Evolutionary conservation across 1,284 basidiomycete genomes (phyloP).

Genomic region (Moesziomyces antarcticus): DNA sequence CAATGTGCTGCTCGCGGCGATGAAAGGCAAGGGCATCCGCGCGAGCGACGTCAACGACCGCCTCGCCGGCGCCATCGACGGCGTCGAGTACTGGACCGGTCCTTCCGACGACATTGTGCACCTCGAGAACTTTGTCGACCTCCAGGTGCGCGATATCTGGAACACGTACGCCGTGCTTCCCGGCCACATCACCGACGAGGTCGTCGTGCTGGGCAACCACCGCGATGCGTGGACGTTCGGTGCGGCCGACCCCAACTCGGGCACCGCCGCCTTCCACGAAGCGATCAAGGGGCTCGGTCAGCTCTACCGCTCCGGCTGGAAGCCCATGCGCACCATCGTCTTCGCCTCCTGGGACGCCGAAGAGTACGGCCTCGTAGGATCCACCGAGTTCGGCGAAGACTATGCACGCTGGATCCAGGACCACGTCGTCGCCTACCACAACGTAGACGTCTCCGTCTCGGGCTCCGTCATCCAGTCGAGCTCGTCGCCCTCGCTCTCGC

Average conservation of each 20-base stretch:
- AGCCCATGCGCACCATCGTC: conserved; percentile 85
- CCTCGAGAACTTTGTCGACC: conserved; percentile 52
- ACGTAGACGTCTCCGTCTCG: conserved; percentile 78
- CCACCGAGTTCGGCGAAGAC: conserved; percentile 89
- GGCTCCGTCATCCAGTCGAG: conserved; percentile 75
- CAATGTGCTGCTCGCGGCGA: conserved; percentile 69
- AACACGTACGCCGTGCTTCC: conserved; percentile 91
- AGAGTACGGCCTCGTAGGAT: conserved; percentile 88
- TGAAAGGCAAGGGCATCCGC: conserved; percentile 69
- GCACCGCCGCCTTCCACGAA: conserved; percentile 86
- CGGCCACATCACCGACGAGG: conserved; percentile 82
- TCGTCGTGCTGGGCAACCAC: conserved; percentile 79
- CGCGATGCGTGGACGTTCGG: conserved; percentile 70
- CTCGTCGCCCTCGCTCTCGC: conserved; percentile 81
- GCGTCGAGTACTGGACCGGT: conserved; percentile 72
- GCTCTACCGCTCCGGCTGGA: conserved; percentile 82
- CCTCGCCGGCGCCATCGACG: conserved; percentile 71
- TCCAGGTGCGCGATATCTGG: conserved; percentile 69
- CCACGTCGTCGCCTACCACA: conserved; percentile 87
- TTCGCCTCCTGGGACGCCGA: conserved; percentile 93
- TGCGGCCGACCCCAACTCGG: conserved; percentile 83
- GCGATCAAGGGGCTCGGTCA: conserved; percentile 83
- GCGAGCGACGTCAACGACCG: conserved; percentile 73
- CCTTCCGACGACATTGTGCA: conserved; percentile 54
- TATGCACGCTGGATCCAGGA: conserved; percentile 82